Percentiles rank a stretch among this genome's conserved stretches.
Conservation (phyloP, 176 grass and related monocot genomes). For the Rhynchospora pubera region DNA sequence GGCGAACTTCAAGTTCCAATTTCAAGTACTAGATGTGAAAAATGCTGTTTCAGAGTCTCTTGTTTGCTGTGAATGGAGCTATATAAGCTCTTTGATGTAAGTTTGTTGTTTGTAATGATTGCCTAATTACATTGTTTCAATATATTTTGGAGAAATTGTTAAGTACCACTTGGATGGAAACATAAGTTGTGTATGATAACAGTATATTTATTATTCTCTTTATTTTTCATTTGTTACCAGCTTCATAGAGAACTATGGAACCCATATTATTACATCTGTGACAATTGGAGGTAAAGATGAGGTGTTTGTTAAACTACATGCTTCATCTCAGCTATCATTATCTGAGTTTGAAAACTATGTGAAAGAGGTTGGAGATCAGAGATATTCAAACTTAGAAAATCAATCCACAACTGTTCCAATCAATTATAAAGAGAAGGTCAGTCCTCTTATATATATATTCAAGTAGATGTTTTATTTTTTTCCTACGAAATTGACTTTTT, state of each 20-base stretch:
- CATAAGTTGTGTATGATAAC: not conserved
- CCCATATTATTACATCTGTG: slow-evolving; percentile 89
- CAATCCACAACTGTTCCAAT: slow-evolving; percentile 44
- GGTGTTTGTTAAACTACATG: slow-evolving; percentile 96
- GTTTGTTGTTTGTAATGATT: not conserved
- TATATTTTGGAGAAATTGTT: slow-evolving; percentile 10
- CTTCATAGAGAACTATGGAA: slow-evolving; percentile 94
- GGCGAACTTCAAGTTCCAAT: no score
- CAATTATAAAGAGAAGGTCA: slow-evolving; percentile 90
- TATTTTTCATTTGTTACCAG: slow-evolving; percentile 38
- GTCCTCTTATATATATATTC: slow-evolving; percentile 13
- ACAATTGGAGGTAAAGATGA: slow-evolving; percentile 98
- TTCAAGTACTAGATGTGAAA: not conserved
- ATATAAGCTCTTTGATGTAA: not conserved
- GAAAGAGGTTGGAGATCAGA: slow-evolving; percentile 71
- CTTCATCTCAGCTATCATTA: slow-evolving; percentile 80
- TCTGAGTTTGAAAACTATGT: slow-evolving; percentile 88
- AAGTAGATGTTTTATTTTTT: not conserved
- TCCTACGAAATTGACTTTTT: not conserved
- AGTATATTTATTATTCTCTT: slow-evolving; percentile 4
- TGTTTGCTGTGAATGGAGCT: not conserved
- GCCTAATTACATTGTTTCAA: not conserved
- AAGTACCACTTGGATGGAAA: not conserved
- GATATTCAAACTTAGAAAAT: slow-evolving; percentile 66
- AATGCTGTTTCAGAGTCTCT: not conserved